phyloP scores from a whole-genome alignment of 225 moss, liverwort and hornwort species.

The Asterella californica region DNA sequence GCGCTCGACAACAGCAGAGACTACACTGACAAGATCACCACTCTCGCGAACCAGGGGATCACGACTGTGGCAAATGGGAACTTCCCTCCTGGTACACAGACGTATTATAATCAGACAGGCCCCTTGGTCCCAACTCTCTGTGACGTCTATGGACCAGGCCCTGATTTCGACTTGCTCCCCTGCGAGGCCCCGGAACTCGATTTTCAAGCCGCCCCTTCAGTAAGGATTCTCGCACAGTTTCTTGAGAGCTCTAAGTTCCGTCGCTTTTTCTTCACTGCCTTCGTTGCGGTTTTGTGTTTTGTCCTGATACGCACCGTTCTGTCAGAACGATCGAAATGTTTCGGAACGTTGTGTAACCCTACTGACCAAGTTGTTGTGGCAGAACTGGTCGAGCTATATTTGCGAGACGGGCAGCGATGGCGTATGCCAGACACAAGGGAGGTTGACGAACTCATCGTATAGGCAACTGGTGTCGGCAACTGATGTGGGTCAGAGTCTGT shows the following conservation, averaged over 20 bases:
- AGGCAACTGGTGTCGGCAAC: slow-evolving; percentile 26
- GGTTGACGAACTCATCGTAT: slow-evolving; percentile 41
- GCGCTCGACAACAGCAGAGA: slow-evolving; percentile 35
- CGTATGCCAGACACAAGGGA: slow-evolving; percentile 37
- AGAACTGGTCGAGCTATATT: slow-evolving; percentile 41
- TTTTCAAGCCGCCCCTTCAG: slow-evolving; percentile 31
- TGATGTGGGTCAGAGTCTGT: slow-evolving; percentile 29
- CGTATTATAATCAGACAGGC: slow-evolving; percentile 54
- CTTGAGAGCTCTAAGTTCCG: not conserved
- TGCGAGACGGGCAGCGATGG: slow-evolving; percentile 29
- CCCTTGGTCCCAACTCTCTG: slow-evolving; percentile 50
- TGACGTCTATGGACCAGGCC: slow-evolving; percentile 48
- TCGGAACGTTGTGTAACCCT: no score
- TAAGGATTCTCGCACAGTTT: slow-evolving; percentile 13
- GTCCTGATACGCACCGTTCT: not conserved
- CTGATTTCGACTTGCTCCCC: slow-evolving; percentile 25
- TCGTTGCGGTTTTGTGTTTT: not conserved
- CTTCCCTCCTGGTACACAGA: slow-evolving; percentile 20
- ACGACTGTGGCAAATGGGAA: slow-evolving; percentile 20
- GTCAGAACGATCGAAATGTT: not conserved
- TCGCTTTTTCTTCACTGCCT: not conserved
- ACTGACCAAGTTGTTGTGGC: not conserved
- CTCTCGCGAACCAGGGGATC: slow-evolving; percentile 21
- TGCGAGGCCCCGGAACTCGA: slow-evolving; percentile 31
- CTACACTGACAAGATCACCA: slow-evolving; percentile 27